These are phyloP conservation scores for Cordyceps javanica DNA, from an alignment of 2,329 filamentous ascomycete genomes.

Conservation along the genomic window DNA sequence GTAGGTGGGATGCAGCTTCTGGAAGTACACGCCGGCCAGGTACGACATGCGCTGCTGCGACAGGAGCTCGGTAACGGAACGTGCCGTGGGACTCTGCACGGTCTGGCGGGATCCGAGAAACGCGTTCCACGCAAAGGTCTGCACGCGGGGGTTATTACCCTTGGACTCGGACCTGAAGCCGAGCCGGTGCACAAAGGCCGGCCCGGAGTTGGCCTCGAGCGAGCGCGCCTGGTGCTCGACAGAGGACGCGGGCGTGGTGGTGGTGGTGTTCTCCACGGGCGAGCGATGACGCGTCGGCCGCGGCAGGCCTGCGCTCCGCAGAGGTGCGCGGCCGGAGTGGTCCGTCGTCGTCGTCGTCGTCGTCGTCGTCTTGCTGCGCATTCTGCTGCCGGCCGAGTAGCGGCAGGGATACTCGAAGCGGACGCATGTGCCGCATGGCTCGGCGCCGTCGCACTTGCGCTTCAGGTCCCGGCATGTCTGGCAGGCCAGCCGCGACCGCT, in stretches of 20 bases:
- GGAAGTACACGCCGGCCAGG: slow-evolving; percentile 43
- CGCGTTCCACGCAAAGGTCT: slow-evolving; percentile 51
- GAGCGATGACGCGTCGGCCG: slow-evolving; percentile 9
- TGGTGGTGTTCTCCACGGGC: slow-evolving; percentile 14
- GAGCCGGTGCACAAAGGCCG: slow-evolving; percentile 47
- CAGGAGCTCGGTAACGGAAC: slow-evolving; percentile 39
- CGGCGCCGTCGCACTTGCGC: slow-evolving; percentile 47
- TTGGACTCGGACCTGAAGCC: slow-evolving; percentile 47
- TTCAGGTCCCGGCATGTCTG: slow-evolving; percentile 49
- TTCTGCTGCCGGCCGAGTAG: slow-evolving; percentile 28
- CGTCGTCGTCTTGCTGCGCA: slow-evolving; percentile 14
- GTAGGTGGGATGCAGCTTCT: slow-evolving; percentile 46
- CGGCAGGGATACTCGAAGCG: slow-evolving; percentile 48
- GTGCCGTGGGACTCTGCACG: slow-evolving; percentile 19
- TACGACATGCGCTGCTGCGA: slow-evolving; percentile 40
- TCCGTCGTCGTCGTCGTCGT: no score
- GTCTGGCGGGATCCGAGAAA: slow-evolving; percentile 25
- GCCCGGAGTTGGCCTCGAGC: slow-evolving; percentile 51
- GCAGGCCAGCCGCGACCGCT: slow-evolving; percentile 40
- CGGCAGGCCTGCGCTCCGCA: neutral
- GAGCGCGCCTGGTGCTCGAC: slow-evolving; percentile 23
- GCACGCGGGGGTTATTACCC: slow-evolving; percentile 45
- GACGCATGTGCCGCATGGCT: slow-evolving; percentile 47
- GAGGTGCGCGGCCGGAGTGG: neutral
- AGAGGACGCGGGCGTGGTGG: slow-evolving; percentile 22